Evolutionary conservation across 805 yeast genomes (phyloP), one percentile per base, ranked within the genome.

Genomic region (Pichia cephalocereana): DNA sequence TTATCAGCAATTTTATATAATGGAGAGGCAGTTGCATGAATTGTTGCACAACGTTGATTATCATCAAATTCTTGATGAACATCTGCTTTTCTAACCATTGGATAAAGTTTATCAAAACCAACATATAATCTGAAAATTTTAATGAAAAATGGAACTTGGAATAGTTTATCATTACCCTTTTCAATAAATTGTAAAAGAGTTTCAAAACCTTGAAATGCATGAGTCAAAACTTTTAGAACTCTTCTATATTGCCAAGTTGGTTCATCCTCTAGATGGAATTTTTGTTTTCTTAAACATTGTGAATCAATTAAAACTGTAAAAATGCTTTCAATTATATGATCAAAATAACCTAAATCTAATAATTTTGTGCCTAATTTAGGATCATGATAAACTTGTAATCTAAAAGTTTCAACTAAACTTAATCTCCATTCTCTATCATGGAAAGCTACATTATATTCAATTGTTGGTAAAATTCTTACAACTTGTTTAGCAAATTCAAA

Each of bases 51-150:
- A 40, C 71, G 76, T 30, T 67, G 67, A 39, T 70, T 69, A 56
- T 83, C 88, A 45, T 69, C 70, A 18, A 14, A 46, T 47, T 76
- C 76, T 31, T 83, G 86, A 64, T 84, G 91, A 8, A 80, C 82
- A 11, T 88, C 91, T 41, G 70, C 70, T 52, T 80, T 81, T 50
- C 88, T 71, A 48, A 62, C 69, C 30, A 82, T 63, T 27, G 73
- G 69, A 70, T 77, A 77, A 38, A 75, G 74, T 26, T 82, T 79
- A 56, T 82, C 84, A 59, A 79, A 82, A 17, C 69, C 60, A 46
- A 74, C 70, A 28, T 80, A 66, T n/a, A 80, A 65, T 11, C 72
- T 60, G 3, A 77, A 59, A 1, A 80, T 47, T 34, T 73, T 61
- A 10, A 66, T 58, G 40, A 81, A 59, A 30, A 54, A 54, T 8